Evolutionary conservation across 2,329 filamentous ascomycete genomes (phyloP).

Genomic region (Cucurbitaria berberidis): DNA sequence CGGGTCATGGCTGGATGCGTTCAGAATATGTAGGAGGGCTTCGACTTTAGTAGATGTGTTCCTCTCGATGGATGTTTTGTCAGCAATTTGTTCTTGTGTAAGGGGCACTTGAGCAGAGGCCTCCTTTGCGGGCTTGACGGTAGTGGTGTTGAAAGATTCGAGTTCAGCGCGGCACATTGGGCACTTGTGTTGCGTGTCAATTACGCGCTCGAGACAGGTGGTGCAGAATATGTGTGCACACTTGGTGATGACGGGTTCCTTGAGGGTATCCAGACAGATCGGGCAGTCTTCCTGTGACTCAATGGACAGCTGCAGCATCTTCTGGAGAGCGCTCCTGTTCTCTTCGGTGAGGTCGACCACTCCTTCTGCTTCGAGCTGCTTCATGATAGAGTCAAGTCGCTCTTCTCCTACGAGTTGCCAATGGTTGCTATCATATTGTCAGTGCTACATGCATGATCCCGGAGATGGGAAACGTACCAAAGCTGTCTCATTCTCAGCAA

Average conservation of each 20-base stretch:
- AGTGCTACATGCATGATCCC: neutral
- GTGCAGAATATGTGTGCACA: constrained; percentile 83
- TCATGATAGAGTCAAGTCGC: constrained; percentile 74
- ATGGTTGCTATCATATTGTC: constrained; percentile 64
- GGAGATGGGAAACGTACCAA: constrained; percentile 54
- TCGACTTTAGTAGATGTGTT: constrained; percentile 81
- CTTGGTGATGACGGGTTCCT: constrained; percentile 78
- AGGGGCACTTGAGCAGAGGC: constrained; percentile 29
- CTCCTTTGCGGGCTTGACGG: constrained; percentile 71
- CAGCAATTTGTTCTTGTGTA: constrained; percentile 51
- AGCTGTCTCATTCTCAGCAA: constrained; percentile 82
- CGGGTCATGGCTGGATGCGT: constrained; percentile 67
- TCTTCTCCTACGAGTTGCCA: constrained; percentile 78
- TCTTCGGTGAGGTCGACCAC: constrained; percentile 73
- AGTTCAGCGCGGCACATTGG: constrained; percentile 81
- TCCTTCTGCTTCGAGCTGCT: constrained; percentile 70
- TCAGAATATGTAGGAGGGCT: constrained; percentile 75
- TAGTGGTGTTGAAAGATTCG: constrained; percentile 50
- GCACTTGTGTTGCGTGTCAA: constrained; percentile 78
- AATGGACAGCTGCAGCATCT: constrained; percentile 76
- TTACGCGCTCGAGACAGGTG: constrained; percentile 74
- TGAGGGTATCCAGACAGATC: constrained; percentile 77
- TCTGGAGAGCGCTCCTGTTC: constrained; percentile 74
- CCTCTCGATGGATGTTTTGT: constrained; percentile 59
- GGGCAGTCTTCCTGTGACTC: constrained; percentile 84